Evolutionary conservation across 2,329 filamentous ascomycete genomes (phyloP), one percentile per base, ranked within the genome.

Genomic region (Magnaporthiopsis poae): DNA sequence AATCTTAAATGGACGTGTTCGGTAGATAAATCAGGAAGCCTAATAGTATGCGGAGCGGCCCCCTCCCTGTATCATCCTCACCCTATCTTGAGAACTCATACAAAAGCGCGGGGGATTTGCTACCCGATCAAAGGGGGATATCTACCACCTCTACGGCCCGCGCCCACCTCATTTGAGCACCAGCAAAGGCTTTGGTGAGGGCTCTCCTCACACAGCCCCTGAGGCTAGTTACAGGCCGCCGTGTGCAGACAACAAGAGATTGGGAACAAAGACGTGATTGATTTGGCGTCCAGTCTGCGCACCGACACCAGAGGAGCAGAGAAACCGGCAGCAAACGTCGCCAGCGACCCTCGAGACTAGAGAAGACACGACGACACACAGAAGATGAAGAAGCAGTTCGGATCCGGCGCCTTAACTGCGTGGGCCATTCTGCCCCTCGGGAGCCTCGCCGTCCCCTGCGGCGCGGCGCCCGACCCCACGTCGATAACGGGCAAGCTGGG

Each of bases 401-500:
- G 21, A 11, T 56, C 46, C 21, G 46, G 46, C 46, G 46, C 46
- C 15, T n/a, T 56, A 2, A 11, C 7, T 3, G 46, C 21, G 21
- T 56, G 46, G 5, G 21, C 46, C 18, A 25, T 25, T 4, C 46
- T 56, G 1, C 2, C 21, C 2, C 46, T 56, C 21, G 46, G 46
- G 4, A 5, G 29, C n/a, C 21, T 63, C 25, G n/a, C 27, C 21
- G 21, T 9, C 11, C 35, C 13, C 62, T 36, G 62, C 62, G 2
- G 27, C n/a, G 62, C 46, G 21, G 7, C 18, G 12, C 35, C 8
- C 13, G 35, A 39, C 62, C 36, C 13, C 62, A 8, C 25, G 11
- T 29, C 62, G 9, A 46, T 59, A 15, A 64, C 63, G 8, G 63
- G 63, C 25, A 64, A 64, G 21, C 63, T 64, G 5, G 63, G 63